Percentiles rank a stretch among this genome's conserved stretches.
These are phyloP conservation scores for Fimicolochytrium jonesii DNA, from an alignment of 192 early-diverging fungal species.

Conservation along the genomic window DNA sequence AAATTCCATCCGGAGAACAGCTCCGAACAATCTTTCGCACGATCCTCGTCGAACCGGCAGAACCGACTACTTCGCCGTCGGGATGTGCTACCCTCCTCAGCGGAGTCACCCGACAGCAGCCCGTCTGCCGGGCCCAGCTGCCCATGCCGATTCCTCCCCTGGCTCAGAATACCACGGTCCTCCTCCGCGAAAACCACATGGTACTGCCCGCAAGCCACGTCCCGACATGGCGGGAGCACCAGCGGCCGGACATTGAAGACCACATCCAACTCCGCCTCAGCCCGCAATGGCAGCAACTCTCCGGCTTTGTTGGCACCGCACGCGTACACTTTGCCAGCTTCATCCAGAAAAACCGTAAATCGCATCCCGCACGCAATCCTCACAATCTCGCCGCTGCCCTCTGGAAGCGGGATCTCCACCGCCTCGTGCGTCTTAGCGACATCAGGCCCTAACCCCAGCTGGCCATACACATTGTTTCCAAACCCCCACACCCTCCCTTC, in stretches of 20 bases:
- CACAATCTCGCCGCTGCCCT: not conserved
- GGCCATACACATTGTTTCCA: conserved; percentile 23
- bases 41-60: too few relatives aligned
- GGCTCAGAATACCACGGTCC: conserved; percentile 30
- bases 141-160: conserved; percentile 58
- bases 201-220: conserved; percentile 29
- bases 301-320: conserved; percentile 54
- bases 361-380: conserved; percentile 22
- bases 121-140: conserved; percentile 58
- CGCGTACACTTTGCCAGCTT: conserved; percentile 43
- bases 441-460: conserved; percentile 11
- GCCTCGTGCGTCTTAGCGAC: not conserved
- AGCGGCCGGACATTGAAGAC: too few relatives aligned
- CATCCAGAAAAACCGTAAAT: conserved; percentile 28
- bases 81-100: too few relatives aligned
- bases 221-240: conserved; percentile 9
- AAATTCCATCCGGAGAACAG: conserved; percentile 64
- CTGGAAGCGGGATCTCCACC: not conserved
- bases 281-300: conserved; percentile 49
- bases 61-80: too few relatives aligned
- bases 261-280: too few relatives aligned
- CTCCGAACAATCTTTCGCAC: too few relatives aligned
- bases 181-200: conserved; percentile 15
- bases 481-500: conserved; percentile 18
- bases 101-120: too few relatives aligned